Evolutionary conservation across 2,329 filamentous ascomycete species (phyloP), one percentile per base, ranked within the genome.

Genomic region (Monilinia aucupariae): DNA sequence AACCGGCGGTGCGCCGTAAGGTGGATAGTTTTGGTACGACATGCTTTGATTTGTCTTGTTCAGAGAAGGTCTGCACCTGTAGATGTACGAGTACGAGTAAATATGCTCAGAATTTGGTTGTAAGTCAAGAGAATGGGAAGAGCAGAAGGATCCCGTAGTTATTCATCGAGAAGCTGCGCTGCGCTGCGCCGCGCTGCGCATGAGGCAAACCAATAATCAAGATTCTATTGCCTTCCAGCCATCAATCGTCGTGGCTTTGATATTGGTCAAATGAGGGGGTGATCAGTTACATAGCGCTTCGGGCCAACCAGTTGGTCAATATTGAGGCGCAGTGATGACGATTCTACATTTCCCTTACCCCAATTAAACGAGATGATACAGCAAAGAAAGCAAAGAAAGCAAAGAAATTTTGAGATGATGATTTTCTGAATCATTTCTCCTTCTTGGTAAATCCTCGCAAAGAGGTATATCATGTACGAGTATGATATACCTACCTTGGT

Each of bases 1-100:
- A 59, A 34, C 62, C 9, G 64, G 62, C 22, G 67, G 67, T 9
- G 67, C 62, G 48, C 66, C 64, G 32, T 68, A 68, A 13, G 58
- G 54, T 9, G 62, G 53, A 30, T 59, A 59, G 2, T 64, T 56
- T 43, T 56, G 56, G 52, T 64, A 64, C 37, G 62, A 52, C 62
- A 64, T 64, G 13, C 32, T 45, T 56, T 20, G n/a, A 27, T 7
- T 22, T 1, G 20, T 32, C 5, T 22, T 37, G 27, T 8, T 47
- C 20, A 34, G 45, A 32, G 34, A 27, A 47, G 34, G 17, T 56
- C n/a, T 58, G 43, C 34, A 30, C 13, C 41, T 34, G 25, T 10
- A 22, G 15, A 1, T 47, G n/a, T n/a, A n/a, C n/a, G n/a, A n/a
- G n/a, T n/a, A n/a, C n/a, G n/a, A n/a, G 54, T 58, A 25, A 47